Percentiles rank a stretch among this genome's conserved stretches.
These are phyloP conservation scores for Verbena officinalis DNA, from an alignment of 257 asterid species.

Conservation along the genomic window DNA sequence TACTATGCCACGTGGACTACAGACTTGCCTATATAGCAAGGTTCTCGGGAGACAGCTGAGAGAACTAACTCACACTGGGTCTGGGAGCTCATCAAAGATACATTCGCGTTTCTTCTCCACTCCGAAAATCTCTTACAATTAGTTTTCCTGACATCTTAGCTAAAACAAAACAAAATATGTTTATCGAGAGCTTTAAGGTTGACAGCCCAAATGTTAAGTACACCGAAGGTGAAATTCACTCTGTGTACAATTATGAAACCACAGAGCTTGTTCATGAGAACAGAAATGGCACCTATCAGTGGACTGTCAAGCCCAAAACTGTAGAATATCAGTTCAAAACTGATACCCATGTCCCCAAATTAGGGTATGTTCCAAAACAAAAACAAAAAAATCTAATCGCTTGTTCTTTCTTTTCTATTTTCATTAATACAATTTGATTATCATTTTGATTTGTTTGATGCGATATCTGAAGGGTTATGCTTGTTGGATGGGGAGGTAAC, in stretches of 20 bases:
- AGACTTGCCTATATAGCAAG: slow-evolving; percentile 19
- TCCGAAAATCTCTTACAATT: neutral
- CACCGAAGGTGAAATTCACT: slow-evolving; percentile 73
- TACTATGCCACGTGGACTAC: slow-evolving; percentile 11
- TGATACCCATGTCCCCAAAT: slow-evolving; percentile 74
- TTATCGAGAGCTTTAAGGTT: slow-evolving; percentile 85
- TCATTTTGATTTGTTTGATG: neutral
- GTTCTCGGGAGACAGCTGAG: neutral
- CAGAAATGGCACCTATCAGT: slow-evolving; percentile 72
- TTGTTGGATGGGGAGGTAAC: slow-evolving; percentile 99
- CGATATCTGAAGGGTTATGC: slow-evolving; percentile 71
- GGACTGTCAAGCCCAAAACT: slow-evolving; percentile 95
- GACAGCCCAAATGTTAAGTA: slow-evolving; percentile 93
- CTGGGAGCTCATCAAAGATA: slow-evolving; percentile 4
- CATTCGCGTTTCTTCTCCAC: neutral
- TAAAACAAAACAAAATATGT: slow-evolving; percentile 47
- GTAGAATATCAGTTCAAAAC: slow-evolving; percentile 88
- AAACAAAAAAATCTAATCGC: neutral
- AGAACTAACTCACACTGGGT: slow-evolving; percentile 24
- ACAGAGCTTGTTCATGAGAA: slow-evolving; percentile 92
- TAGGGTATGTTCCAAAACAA: slow-evolving; percentile 52
- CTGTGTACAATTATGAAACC: slow-evolving; percentile 79
- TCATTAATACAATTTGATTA: neutral
- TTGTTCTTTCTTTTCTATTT: neutral
- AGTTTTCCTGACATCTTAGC: neutral